A percentile compares a stretch with the other conserved stretches of the same genome.
Evolutionary conservation across 1,139 yeast species (phyloP).

Genomic region (Fermentozyma sake): DNA sequence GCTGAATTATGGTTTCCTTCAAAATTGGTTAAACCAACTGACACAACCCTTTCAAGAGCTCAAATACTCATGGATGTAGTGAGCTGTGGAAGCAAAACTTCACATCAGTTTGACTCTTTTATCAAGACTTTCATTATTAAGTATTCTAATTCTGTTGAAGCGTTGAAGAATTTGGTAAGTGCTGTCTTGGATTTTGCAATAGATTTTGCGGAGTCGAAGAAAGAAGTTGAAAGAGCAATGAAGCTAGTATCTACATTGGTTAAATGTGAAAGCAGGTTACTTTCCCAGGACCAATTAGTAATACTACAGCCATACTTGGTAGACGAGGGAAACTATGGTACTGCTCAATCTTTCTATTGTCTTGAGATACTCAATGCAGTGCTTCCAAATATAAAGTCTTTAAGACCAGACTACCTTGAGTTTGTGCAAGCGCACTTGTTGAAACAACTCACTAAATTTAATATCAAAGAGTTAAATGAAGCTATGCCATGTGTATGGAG

Average conservation of each 20-base stretch:
- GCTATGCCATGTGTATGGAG: slow-evolving; percentile 69
- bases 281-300: slow-evolving; percentile 62
- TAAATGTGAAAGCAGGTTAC: slow-evolving; percentile 43
- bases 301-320: slow-evolving; percentile 57
- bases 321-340: slow-evolving; percentile 37
- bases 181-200: slow-evolving; percentile 22
- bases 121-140: slow-evolving; percentile 36
- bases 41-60: slow-evolving; percentile 3
- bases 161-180: slow-evolving; percentile 20
- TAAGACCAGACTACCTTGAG: slow-evolving; percentile 48
- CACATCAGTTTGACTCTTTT: slow-evolving; percentile 41
- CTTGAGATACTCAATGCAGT: slow-evolving; percentile 51
- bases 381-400: slow-evolving; percentile 37
- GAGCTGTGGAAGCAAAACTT: slow-evolving; percentile 26
- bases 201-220: slow-evolving; percentile 12
- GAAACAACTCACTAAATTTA: slow-evolving; percentile 53
- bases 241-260: slow-evolving; percentile 52
- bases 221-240: slow-evolving; percentile 30
- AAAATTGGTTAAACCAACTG: neutral
- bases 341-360: slow-evolving; percentile 39
- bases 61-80: slow-evolving; percentile 37
- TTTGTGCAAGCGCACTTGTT: slow-evolving; percentile 52
- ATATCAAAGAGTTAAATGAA: slow-evolving; percentile 53
- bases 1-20: slow-evolving; percentile 42
- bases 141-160: slow-evolving; percentile 9